These are phyloP conservation scores for Cystoisospora suis DNA, from an alignment of 169 alveolate species.

Conservation along the genomic window DNA sequence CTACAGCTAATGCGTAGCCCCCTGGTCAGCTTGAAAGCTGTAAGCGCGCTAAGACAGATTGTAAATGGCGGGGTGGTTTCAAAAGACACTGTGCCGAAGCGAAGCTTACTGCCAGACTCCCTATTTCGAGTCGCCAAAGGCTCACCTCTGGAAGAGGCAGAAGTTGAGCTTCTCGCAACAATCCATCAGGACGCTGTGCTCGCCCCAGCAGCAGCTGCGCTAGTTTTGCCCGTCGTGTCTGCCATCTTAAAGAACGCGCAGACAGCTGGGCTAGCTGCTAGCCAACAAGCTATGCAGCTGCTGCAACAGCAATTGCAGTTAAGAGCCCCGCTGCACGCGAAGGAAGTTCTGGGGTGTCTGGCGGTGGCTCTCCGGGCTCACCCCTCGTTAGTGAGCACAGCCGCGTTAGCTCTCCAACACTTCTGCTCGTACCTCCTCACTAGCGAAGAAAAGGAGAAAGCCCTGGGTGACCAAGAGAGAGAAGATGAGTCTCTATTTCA, in stretches of 20 bases:
- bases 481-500: not conserved
- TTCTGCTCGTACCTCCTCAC: constrained; percentile 21
- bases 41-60: constrained; percentile 2
- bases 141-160: not conserved
- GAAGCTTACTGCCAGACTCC: constrained; percentile 45
- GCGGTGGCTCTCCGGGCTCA: constrained; percentile 48
- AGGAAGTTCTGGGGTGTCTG: constrained; percentile 37
- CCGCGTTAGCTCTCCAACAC: constrained; percentile 4
- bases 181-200: not conserved
- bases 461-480: not conserved
- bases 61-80: constrained; percentile 46
- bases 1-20: constrained; percentile 24
- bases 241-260: constrained; percentile 45
- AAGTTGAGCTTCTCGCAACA: not conserved
- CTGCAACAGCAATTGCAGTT: constrained; percentile 61
- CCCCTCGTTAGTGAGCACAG: not conserved
- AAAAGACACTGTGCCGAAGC: constrained; percentile 10
- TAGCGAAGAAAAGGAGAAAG: not conserved
- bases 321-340: constrained; percentile 34
- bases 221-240: constrained; percentile 56
- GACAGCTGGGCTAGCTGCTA: constrained; percentile 39
- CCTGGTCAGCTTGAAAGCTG: not conserved
- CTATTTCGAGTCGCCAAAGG: constrained; percentile 23
- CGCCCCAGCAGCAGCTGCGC: constrained; percentile 28
- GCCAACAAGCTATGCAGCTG: constrained; percentile 55